These are phyloP conservation scores for Oxyria digyna DNA, from an alignment of 148 eudicot genomes.

Conservation along the genomic window DNA sequence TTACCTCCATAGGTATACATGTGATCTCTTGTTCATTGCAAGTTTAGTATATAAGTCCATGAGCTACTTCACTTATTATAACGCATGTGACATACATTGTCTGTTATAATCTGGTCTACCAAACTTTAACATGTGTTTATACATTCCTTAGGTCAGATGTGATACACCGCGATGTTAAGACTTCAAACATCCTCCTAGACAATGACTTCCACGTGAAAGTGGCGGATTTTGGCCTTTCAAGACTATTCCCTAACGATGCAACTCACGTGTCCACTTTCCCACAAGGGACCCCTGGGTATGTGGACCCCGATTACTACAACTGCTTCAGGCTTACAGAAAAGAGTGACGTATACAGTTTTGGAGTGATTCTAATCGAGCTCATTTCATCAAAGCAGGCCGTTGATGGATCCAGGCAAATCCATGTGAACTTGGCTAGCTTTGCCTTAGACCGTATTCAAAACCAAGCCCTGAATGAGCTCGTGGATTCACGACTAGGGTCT, in stretches of 20 bases:
- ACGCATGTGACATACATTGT: too few relatives aligned
- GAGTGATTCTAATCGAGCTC: slow-evolving; percentile 54
- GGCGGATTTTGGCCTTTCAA: slow-evolving; percentile 59
- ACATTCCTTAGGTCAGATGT: slow-evolving; percentile 16
- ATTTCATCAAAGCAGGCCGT: slow-evolving; percentile 54
- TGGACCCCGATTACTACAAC: slow-evolving; percentile 59
- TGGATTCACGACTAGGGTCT: slow-evolving; percentile 22
- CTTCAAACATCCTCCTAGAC: slow-evolving; percentile 50
- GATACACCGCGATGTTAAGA: slow-evolving; percentile 64
- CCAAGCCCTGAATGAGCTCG: slow-evolving; percentile 19
- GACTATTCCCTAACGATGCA: slow-evolving; percentile 40
- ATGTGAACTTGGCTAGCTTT: slow-evolving; percentile 47
- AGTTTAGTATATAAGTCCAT: too few relatives aligned
- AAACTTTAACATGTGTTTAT: too few relatives aligned
- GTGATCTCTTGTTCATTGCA: too few relatives aligned
- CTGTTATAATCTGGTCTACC: too few relatives aligned
- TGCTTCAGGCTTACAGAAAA: slow-evolving; percentile 50
- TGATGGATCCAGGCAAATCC: slow-evolving; percentile 38
- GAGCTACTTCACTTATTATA: too few relatives aligned
- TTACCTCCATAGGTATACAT: slow-evolving; percentile 27
- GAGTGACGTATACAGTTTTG: slow-evolving; percentile 65
- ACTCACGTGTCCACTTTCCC: slow-evolving; percentile 71
- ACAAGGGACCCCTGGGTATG: slow-evolving; percentile 72
- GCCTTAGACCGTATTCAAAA: slow-evolving; percentile 28
- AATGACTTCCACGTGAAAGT: slow-evolving; percentile 44